Conservation (phyloP, 2,329 filamentous ascomycete genomes). For the Lachnellula arida region DNA sequence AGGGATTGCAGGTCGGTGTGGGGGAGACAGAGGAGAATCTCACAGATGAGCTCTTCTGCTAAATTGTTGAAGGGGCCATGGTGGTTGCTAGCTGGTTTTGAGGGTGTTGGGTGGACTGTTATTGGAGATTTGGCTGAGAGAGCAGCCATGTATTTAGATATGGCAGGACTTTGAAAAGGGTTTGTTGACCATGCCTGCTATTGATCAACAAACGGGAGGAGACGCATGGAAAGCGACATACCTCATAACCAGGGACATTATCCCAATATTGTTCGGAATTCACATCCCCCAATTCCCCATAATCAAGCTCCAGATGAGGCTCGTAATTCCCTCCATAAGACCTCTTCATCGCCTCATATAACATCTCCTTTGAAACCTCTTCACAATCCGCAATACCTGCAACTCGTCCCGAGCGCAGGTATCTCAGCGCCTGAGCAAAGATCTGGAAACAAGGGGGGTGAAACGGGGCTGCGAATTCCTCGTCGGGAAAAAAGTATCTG, state of each 20-base stretch:
- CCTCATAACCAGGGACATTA: slow-evolving; percentile 7
- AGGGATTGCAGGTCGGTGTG: slow-evolving; percentile 5
- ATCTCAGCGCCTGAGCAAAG: slow-evolving; percentile 10
- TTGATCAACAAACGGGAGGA: neutral
- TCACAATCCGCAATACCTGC: neutral
- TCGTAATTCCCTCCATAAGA: neutral
- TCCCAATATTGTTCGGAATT: slow-evolving; percentile 11
- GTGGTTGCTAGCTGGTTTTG: neutral
- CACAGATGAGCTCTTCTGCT: slow-evolving; percentile 7
- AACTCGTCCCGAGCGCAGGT: neutral
- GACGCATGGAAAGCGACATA: neutral
- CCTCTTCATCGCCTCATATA: slow-evolving; percentile 8
- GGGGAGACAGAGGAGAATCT: slow-evolving; percentile 14
- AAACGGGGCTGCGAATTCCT: slow-evolving; percentile 6
- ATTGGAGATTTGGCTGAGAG: neutral
- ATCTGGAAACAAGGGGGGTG: slow-evolving; percentile 8
- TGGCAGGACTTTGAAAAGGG: slow-evolving; percentile 1
- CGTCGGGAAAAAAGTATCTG: slow-evolving; percentile 9
- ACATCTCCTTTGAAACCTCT: slow-evolving; percentile 5
- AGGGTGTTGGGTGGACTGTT: neutral
- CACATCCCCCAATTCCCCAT: slow-evolving; percentile 6
- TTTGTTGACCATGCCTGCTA: slow-evolving; percentile 15
- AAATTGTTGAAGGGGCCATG: slow-evolving; percentile 4
- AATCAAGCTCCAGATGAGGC: slow-evolving; percentile 7
- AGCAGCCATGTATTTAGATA: neutral